phyloP scores from a whole-genome alignment of 2,329 filamentous ascomycete genomes.

The Talaromyces funiculosus region DNA sequence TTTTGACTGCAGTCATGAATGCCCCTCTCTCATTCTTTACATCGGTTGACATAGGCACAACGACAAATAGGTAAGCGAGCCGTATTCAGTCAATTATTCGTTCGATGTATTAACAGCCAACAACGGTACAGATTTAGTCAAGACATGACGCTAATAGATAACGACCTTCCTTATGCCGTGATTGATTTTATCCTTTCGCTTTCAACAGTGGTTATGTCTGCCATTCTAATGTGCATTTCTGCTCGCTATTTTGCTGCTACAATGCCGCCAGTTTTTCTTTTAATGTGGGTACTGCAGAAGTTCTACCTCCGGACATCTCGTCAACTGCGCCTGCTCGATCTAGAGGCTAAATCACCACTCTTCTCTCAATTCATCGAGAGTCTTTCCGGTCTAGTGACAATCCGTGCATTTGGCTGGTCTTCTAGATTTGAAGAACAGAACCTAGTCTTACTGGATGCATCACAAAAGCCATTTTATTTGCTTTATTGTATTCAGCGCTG shows the following conservation, averaged over 20 bases:
- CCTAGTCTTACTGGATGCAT: slow-evolving; percentile 45
- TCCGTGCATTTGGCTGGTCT: slow-evolving; percentile 54
- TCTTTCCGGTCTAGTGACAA: slow-evolving; percentile 50
- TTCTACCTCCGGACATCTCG: slow-evolving; percentile 57
- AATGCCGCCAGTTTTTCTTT: slow-evolving; percentile 45
- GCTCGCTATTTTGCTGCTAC: slow-evolving; percentile 43
- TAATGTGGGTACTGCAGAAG: slow-evolving; percentile 49
- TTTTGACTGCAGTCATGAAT: slow-evolving; percentile 14
- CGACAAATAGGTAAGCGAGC: slow-evolving; percentile 35
- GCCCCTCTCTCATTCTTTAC: slow-evolving; percentile 42
- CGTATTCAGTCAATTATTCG: not conserved
- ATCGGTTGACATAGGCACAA: slow-evolving; percentile 34
- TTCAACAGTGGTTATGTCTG: slow-evolving; percentile 30
- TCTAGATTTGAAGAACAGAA: slow-evolving; percentile 41
- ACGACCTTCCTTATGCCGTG: slow-evolving; percentile 37
- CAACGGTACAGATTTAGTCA: slow-evolving; percentile 27
- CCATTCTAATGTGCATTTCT: slow-evolving; percentile 44
- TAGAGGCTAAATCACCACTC: slow-evolving; percentile 56
- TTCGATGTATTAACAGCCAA: not conserved
- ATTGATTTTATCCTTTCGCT: slow-evolving; percentile 31
- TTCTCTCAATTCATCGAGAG: slow-evolving; percentile 55
- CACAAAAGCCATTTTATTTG: slow-evolving; percentile 54
- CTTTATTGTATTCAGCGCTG: slow-evolving; percentile 54
- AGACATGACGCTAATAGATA: slow-evolving; percentile 41
- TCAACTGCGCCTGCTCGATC: slow-evolving; percentile 55